Base-by-base conservation (phyloP, 345 rosid genomes). In the Theobroma cacao region DNA sequence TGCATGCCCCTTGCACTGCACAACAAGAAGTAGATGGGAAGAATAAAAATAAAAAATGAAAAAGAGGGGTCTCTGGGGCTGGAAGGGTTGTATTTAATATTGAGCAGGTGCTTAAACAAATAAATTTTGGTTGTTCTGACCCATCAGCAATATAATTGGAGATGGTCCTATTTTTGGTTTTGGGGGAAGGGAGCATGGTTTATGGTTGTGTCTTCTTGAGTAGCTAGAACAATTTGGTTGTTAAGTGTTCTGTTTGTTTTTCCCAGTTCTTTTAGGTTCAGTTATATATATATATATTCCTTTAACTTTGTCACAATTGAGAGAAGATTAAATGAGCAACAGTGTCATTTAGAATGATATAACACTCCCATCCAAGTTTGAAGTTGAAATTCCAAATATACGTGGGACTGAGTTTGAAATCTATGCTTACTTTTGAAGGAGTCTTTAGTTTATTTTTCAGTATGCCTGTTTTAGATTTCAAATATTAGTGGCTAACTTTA, bases 401-500 rank as follows among this genome's bases (percentile, higher is more conserved):
- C 10, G 14, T 26, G 24, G 47, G 70, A 18, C 24, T 70, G 50
- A 4, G 8, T 68, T 72, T 36, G 43, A 40, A 38, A 36, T 70
- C 67, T 26, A 7, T 17, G 28, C 60, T 18, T 76, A 47, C 40
- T 40, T 59, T 62, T 77, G 24, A 26, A 56, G 38, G 12, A 28
- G 63, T 63, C 34, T 40, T 10, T 24, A 58, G 14, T 75, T 40
- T 36, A 17, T 66, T 55, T 28, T 28, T 12, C 33, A 15, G 24
- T 63, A 40, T 58, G 38, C 63, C 34, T 77, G 9, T 36, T 71
- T 69, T 15, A 13, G 69, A 17, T 13, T n/a, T 15, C 40, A 24
- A 41, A 9, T 81, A 43, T 67, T 14, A 64, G 7, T 75, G n/a
- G 40, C 72, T 79, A 64, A 80, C 76, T 66, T 75, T 47, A 33